Base-by-base conservation (phyloP, 2,329 filamentous ascomycete genomes). In the Aspergillus hortae region DNA sequence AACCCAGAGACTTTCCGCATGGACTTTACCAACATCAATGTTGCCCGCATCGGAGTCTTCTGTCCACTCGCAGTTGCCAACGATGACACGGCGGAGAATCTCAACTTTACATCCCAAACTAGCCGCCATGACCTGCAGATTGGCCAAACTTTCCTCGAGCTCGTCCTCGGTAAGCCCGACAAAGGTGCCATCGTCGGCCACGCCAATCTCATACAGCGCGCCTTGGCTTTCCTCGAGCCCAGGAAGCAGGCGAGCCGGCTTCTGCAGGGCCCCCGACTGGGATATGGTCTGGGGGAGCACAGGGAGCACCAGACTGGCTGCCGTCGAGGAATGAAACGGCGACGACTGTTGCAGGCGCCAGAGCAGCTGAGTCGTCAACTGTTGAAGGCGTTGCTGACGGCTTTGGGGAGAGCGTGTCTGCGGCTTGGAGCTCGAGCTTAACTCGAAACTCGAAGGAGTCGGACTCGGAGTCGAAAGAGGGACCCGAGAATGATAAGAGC, bases 321-420 rank as follows among this genome's bases (percentile, higher is more conserved):
- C 87, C 21, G 88, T 88, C 6, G 89, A 89, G 1, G 89, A 85
- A 72, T 96, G 92, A 68, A 95, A 90, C 0, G 91, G 90, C 7
- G 90, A 95, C 1, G 92, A 96, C 68, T 99, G 94, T 67, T 97
- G 92, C 52, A 99, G 73, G 45, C 94, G 83, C 94, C 94, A 99
- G 6, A 99, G 76, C 21, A 99, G 78, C 70, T 99, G 94, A 0
- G 94, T 99, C 0, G 92, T 99, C 56, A 99, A 75, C 64, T 96
- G 90, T 65, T 96, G 87, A 14, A 97, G 79, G 43, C 94, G 83
- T 60, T 91, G 85, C 69, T 96, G 90, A 21, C 90, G 85, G 25
- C 85, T 86, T 63, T 92, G 86, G 43, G 74, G 84, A 1, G 84
- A 84, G 7, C 81, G 76, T 56, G 70, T 64, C 52, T 68, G 74